phyloP scores from a whole-genome alignment of 2,329 filamentous ascomycete genomes.

The Didymosphaeria variabile region DNA sequence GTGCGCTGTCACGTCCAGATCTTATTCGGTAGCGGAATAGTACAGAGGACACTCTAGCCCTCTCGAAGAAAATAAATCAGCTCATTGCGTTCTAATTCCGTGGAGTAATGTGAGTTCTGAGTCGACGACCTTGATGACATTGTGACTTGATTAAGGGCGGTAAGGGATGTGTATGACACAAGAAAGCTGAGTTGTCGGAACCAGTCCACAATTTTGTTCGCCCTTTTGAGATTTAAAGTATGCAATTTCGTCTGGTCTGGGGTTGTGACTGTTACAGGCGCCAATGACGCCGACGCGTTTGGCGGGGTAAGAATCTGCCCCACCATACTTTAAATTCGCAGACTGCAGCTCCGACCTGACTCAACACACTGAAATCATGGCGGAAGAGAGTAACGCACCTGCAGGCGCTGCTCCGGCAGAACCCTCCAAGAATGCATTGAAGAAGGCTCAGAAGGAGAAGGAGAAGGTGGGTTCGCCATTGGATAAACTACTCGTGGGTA shows the following conservation, averaged over 20 bases:
- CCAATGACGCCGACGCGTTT: slow-evolving; percentile 10
- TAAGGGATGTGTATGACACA: neutral
- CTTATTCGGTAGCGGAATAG: too few relatives aligned
- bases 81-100: too few relatives aligned
- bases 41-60: too few relatives aligned
- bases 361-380: slow-evolving; percentile 9
- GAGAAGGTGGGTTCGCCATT: slow-evolving; percentile 42
- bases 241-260: neutral
- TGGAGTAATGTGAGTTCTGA: neutral
- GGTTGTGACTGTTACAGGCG: neutral
- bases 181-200: neutral
- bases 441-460: slow-evolving; percentile 54
- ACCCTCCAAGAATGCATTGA: slow-evolving; percentile 53
- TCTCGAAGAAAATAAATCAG: too few relatives aligned
- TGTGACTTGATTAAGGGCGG: neutral
- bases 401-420: slow-evolving; percentile 32
- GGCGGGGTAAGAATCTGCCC: slow-evolving; percentile 11
- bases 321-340: slow-evolving; percentile 11
- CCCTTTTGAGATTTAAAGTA: neutral
- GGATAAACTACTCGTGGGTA: neutral
- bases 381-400: slow-evolving; percentile 19
- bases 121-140: neutral
- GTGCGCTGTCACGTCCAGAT: too few relatives aligned
- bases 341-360: slow-evolving; percentile 8
- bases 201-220: neutral